phyloP scores from a whole-genome alignment of 2,329 filamentous ascomycete genomes.

The Hymenoscyphus linearis region DNA sequence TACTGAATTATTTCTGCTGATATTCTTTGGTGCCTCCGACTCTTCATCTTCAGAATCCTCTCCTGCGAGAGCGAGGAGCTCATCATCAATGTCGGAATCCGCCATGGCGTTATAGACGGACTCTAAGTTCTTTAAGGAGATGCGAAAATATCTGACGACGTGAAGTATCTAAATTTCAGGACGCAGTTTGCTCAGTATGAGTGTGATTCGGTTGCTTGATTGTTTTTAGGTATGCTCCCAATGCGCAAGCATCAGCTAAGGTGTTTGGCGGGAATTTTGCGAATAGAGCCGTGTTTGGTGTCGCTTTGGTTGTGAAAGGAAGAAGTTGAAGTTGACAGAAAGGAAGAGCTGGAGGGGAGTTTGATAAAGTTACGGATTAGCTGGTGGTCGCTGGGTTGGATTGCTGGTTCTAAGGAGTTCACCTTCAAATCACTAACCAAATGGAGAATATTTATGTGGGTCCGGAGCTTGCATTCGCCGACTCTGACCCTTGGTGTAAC shows the following conservation, averaged over 20 bases:
- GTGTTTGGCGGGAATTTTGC: not conserved
- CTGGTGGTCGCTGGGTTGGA: not conserved
- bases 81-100: conserved; percentile 70
- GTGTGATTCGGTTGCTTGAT: not conserved
- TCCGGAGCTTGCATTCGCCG: not conserved
- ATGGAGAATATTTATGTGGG: not conserved
- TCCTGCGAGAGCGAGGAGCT: conserved; percentile 87
- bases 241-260: not conserved
- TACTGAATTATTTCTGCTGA: conserved; percentile 50
- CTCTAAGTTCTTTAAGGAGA: not conserved
- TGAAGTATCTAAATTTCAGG: not conserved
- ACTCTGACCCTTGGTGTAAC: not conserved
- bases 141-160: conserved; percentile 1
- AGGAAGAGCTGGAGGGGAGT: not conserved
- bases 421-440: not conserved
- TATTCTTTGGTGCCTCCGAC: conserved; percentile 43
- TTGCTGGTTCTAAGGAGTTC: not conserved
- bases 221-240: not conserved
- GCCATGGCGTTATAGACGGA: conserved; percentile 50
- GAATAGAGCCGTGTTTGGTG: not conserved
- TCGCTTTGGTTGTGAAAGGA: not conserved
- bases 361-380: not conserved
- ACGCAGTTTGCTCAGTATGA: conserved; percentile 1
- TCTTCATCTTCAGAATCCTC: conserved; percentile 58
- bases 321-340: not conserved